A percentile compares a stretch with the other conserved stretches of the same genome.
phyloP scores from a whole-genome alignment of 257 asterid species.

The Nicotiana tabacum region DNA sequence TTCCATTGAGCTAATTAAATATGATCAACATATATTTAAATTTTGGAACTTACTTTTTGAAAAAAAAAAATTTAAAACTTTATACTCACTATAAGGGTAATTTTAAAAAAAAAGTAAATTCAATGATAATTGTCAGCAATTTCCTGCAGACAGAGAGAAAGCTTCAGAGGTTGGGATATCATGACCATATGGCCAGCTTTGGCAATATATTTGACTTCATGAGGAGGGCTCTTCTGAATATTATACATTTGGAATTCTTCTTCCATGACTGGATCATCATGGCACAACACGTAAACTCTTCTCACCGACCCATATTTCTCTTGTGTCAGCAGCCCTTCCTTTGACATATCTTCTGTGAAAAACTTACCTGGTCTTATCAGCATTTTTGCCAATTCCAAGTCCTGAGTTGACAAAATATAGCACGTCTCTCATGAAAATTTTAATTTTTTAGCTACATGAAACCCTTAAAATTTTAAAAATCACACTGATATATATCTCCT shows the following conservation, averaged over 20 bases:
- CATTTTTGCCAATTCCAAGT: slow-evolving; percentile 50
- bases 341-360: slow-evolving; percentile 34
- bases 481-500: not conserved
- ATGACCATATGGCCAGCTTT: slow-evolving; percentile 56
- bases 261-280: slow-evolving; percentile 36
- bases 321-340: slow-evolving; percentile 26
- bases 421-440: not conserved
- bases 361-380: slow-evolving; percentile 35
- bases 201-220: slow-evolving; percentile 31
- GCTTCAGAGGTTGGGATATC: slow-evolving; percentile 36
- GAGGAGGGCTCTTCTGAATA: slow-evolving; percentile 37
- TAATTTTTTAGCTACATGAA: too few relatives aligned
- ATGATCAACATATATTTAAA: too few relatives aligned
- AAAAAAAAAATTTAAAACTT: too few relatives aligned
- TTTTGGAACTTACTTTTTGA: too few relatives aligned
- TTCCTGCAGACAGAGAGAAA: slow-evolving; percentile 26
- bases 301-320: slow-evolving; percentile 44
- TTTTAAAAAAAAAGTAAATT: not conserved
- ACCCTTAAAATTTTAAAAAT: too few relatives aligned
- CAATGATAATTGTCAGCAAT: slow-evolving; percentile 17
- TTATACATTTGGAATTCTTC: slow-evolving; percentile 47
- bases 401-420: slow-evolving; percentile 21
- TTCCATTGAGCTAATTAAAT: too few relatives aligned
- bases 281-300: slow-evolving; percentile 40
- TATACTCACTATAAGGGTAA: too few relatives aligned